A percentile compares a stretch with the other conserved stretches of the same genome.
Evolutionary conservation across 805 yeast genomes (phyloP).

Genomic region (Alloascoidea hylecoeti): DNA sequence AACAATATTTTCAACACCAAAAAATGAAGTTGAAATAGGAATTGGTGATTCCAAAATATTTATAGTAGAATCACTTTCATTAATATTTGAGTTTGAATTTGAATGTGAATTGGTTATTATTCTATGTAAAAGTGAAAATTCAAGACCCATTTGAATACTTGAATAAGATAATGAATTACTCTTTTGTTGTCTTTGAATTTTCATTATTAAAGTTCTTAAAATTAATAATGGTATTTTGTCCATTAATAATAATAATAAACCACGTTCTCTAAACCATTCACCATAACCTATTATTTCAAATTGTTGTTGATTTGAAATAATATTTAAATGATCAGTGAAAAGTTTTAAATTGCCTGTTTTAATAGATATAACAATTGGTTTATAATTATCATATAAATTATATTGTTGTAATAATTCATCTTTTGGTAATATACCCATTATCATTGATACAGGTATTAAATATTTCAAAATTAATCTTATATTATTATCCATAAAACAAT

Average conservation of each 20-base stretch:
- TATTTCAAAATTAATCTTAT: slow-evolving; percentile 27
- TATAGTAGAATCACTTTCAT: too few relatives aligned
- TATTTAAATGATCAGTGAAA: slow-evolving; percentile 19
- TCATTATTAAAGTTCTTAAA: slow-evolving; percentile 15
- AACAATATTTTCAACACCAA: slow-evolving; percentile 16
- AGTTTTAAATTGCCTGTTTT: slow-evolving; percentile 26
- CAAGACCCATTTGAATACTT: slow-evolving; percentile 6
- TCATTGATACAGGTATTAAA: slow-evolving; percentile 35
- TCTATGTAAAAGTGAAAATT: too few relatives aligned
- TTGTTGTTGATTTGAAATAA: slow-evolving; percentile 11
- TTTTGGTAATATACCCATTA: slow-evolving; percentile 40
- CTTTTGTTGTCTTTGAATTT: background rate
- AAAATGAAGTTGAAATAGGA: background rate
- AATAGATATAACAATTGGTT: slow-evolving; percentile 22
- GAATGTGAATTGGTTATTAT: too few relatives aligned
- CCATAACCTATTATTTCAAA: too few relatives aligned
- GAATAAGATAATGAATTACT: slow-evolving; percentile 8
- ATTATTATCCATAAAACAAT: slow-evolving; percentile 22
- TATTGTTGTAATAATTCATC: slow-evolving; percentile 12
- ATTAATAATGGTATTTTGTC: slow-evolving; percentile 15
- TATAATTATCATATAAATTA: slow-evolving; percentile 20
- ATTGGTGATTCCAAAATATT: too few relatives aligned
- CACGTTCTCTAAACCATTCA: slow-evolving; percentile 11
- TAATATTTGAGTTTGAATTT: too few relatives aligned
- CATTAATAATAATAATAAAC: slow-evolving; percentile 13